Conservation (phyloP, 2,329 filamentous ascomycete genomes). For the Aspergillus sp. region DNA sequence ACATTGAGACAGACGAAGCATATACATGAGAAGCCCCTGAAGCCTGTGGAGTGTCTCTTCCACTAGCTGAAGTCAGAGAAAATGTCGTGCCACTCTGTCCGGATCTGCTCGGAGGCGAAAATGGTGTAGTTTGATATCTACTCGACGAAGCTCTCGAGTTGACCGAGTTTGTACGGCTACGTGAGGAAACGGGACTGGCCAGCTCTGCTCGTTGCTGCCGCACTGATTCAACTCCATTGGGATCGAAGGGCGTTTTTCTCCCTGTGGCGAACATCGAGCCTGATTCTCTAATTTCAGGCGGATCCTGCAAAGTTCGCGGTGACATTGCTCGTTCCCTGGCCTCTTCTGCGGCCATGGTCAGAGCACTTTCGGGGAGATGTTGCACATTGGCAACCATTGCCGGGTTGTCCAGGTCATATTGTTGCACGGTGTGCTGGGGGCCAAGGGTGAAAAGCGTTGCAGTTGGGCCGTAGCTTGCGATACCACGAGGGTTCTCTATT, state of each 20-base stretch:
- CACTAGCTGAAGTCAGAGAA: constrained; percentile 34
- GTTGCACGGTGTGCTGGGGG: constrained; percentile 82
- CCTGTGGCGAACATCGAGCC: constrained; percentile 63
- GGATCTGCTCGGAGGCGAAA: constrained; percentile 39
- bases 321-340: constrained; percentile 21
- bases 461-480: constrained; percentile 83
- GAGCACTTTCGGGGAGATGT: constrained; percentile 72
- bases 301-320: constrained; percentile 27
- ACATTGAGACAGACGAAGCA: constrained; percentile 43
- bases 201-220: constrained; percentile 60
- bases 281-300: constrained; percentile 65
- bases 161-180: constrained; percentile 57
- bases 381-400: constrained; percentile 83
- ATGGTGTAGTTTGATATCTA: constrained; percentile 33
- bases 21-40: constrained; percentile 40
- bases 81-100: constrained; percentile 43
- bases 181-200: constrained; percentile 61
- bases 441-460: constrained; percentile 91
- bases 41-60: constrained; percentile 29
- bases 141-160: constrained; percentile 53
- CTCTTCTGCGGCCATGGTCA: constrained; percentile 77
- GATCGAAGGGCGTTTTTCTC: constrained; percentile 68
- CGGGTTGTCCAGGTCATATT: constrained; percentile 86
- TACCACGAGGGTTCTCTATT: constrained; percentile 70
- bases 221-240: constrained; percentile 59